These are phyloP conservation scores for Cyberlindnera americana DNA, from an alignment of 805 yeast species.

Conservation along the genomic window DNA sequence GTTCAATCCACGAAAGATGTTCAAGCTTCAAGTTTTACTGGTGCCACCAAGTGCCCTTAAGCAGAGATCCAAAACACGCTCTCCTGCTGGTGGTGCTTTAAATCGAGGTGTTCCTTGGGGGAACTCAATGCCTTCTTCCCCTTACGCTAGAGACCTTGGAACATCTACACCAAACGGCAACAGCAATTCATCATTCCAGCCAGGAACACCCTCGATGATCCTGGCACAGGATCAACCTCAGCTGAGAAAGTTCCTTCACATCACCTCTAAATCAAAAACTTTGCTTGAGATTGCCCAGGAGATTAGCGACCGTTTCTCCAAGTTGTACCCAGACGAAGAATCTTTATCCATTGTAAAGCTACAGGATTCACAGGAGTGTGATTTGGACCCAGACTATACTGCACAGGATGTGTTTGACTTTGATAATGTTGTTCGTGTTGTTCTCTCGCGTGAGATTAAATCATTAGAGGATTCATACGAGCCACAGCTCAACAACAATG, in stretches of 20 bases:
- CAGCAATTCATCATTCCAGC: constrained; percentile 1
- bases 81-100: neutral
- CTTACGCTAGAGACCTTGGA: constrained; percentile 29
- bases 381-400: constrained; percentile 72
- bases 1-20: no score
- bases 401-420: constrained; percentile 62
- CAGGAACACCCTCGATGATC: neutral
- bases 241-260: constrained; percentile 60
- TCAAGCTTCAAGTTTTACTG: constrained; percentile 42
- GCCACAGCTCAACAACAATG: constrained; percentile 8
- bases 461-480: constrained; percentile 20
- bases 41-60: constrained; percentile 38
- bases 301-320: constrained; percentile 50
- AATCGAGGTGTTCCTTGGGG: neutral
- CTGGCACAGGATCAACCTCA: neutral
- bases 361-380: constrained; percentile 68
- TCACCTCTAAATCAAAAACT: constrained; percentile 47
- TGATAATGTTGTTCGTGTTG: constrained; percentile 44
- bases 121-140: constrained; percentile 9
- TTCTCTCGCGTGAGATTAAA: constrained; percentile 39
- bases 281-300: constrained; percentile 51
- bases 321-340: constrained; percentile 62
- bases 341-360: constrained; percentile 53
- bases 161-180: constrained; percentile 36
- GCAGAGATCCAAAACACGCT: constrained; percentile 4